Base-by-base conservation (phyloP, 805 yeast species). In the Geotrichum ghanense region DNA sequence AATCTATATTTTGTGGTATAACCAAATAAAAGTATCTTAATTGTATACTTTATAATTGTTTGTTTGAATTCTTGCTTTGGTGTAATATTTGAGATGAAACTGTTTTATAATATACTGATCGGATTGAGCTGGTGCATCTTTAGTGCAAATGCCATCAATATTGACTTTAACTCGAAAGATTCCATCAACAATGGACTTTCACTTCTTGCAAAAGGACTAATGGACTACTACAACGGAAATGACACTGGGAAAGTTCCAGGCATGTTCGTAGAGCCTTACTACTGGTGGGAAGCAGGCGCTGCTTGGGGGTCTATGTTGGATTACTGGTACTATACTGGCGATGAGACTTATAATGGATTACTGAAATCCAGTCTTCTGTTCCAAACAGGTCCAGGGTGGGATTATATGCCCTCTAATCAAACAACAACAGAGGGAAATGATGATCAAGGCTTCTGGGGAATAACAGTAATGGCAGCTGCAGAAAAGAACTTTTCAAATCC, bases 221-320 rank as follows among this genome's bases (percentile, higher is more conserved):
- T 83, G 70, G 78, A 78, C 62, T 83, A 83, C 63, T 83, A 83
- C 63, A 74, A 74, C 53, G 86, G 86, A 24, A 53, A 63, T 51
- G 61, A 72, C 27, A 62, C 71, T 40, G 97, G 96, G 27, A 83
- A 89, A 6, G 75, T 88, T 3, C 70, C 84, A 22, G 98, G 97
- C 40, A 79, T 83, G 88, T 89, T 92, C 63, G 69, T 80, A 10
- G 68, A 72, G 59, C 97, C 97, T 0, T 89, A 90, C 71, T 90
- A 90, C 72, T 90, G 97, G 98, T 89, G 97, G 97, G 87, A 88
- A 67, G 95, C 97, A 7, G 97, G 97, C 54, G 95, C 89, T 50
- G 95, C 90, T 1, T 87, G 88, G 85, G 95, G 95, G 6, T 72
- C 83, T 17, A 68, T 90, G 73, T 59, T 90, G 41, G 96, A 88